These are phyloP conservation scores for Rhizopus sp. DNA, from an alignment of 371 early-diverging fungal species.

Conservation along the genomic window DNA sequence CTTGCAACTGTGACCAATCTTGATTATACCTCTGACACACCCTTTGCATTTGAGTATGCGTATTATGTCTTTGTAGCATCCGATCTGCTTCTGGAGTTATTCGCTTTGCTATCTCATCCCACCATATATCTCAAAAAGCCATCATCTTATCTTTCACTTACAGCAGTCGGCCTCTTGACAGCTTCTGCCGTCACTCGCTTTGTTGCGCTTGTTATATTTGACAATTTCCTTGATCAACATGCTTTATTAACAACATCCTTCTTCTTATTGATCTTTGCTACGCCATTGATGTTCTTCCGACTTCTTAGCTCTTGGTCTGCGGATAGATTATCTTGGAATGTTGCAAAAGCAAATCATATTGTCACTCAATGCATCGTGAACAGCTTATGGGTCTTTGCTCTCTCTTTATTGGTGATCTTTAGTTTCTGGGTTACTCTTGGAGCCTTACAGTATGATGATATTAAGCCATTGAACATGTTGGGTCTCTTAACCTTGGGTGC, in stretches of 20 bases:
- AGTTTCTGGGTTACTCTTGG: slow-evolving; percentile 46
- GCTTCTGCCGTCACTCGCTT: slow-evolving; percentile 30
- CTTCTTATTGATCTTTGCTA: slow-evolving; percentile 30
- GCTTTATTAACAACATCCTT: slow-evolving; percentile 22
- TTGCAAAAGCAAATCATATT: slow-evolving; percentile 29
- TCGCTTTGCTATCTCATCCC: slow-evolving; percentile 25
- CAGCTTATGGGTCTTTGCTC: slow-evolving; percentile 30
- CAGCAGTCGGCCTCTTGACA: slow-evolving; percentile 20
- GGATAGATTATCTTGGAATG: slow-evolving; percentile 27
- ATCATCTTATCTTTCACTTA: slow-evolving; percentile 32
- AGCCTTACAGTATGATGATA: slow-evolving; percentile 39
- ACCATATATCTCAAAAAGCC: slow-evolving; percentile 17
- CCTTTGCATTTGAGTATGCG: slow-evolving; percentile 34
- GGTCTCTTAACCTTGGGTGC: slow-evolving; percentile 40
- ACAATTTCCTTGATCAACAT: slow-evolving; percentile 20
- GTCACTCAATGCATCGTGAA: slow-evolving; percentile 34
- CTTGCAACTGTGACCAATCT: slow-evolving; percentile 31
- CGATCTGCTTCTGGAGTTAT: slow-evolving; percentile 33
- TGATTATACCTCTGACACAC: slow-evolving; percentile 33
- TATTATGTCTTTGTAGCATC: slow-evolving; percentile 42
- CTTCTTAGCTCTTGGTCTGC: slow-evolving; percentile 24
- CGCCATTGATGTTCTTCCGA: slow-evolving; percentile 46
- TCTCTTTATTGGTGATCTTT: slow-evolving; percentile 24
- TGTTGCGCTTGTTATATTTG: slow-evolving; percentile 15
- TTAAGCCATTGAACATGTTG: slow-evolving; percentile 30